A percentile compares a stretch with the other conserved stretches of the same genome.
Conservation (phyloP, 164 flowering plant genomes). For the Umbellularia californica region DNA sequence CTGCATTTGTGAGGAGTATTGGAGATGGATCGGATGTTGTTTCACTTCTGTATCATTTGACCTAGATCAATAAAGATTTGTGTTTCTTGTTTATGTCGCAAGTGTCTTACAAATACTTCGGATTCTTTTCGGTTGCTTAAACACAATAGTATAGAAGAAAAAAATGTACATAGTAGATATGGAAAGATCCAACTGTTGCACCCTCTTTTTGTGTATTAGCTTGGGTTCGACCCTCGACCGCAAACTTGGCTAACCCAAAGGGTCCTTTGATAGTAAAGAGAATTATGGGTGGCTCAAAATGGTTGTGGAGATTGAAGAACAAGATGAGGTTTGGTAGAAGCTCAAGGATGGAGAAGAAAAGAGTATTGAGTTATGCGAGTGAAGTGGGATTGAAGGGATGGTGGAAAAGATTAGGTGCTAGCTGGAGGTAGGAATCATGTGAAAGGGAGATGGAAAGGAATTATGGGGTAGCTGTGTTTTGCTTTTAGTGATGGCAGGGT, state of each 20-base stretch:
- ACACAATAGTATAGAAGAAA: neutral
- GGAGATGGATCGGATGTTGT: slow-evolving; percentile 14
- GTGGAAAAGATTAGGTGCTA: slow-evolving; percentile 16
- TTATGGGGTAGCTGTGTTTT: neutral
- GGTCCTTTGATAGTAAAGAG: too few species aligned
- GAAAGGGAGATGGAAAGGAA: neutral
- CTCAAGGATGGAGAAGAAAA: too few species aligned
- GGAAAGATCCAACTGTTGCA: neutral
- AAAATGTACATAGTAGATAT: neutral
- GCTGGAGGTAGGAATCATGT: slow-evolving; percentile 10
- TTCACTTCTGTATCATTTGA: slow-evolving; percentile 25
- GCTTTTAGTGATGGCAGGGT: neutral
- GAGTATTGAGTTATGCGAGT: neutral
- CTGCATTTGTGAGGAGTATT: slow-evolving; percentile 4
- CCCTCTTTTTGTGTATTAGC: neutral
- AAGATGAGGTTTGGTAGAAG: too few species aligned
- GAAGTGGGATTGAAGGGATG: neutral
- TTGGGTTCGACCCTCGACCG: neutral
- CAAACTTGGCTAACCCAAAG: neutral
- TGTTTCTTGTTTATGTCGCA: slow-evolving; percentile 14
- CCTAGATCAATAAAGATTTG: slow-evolving; percentile 20
- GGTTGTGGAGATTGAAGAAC: too few species aligned
- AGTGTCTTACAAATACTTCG: neutral
- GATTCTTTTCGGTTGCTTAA: neutral
- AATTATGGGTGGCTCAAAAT: too few species aligned